Percentiles rank a stretch among this genome's conserved stretches.
Conservation (phyloP, 768 basidiomycete species). For the Tricholoma saponaceum region DNA sequence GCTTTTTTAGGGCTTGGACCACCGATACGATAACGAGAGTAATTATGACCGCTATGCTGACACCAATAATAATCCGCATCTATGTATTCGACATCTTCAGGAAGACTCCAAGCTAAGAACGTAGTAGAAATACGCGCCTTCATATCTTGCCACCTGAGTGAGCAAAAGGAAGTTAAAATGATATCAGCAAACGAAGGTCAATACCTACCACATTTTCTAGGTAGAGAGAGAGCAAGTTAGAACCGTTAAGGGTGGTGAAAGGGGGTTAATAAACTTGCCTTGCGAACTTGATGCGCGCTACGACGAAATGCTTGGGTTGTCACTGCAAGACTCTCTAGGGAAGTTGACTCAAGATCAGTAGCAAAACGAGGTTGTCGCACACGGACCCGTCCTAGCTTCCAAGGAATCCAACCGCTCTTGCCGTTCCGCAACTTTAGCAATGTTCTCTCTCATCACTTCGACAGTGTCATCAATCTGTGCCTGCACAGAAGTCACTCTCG, state of each 20-base stretch:
- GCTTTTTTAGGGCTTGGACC: slow-evolving; percentile 55
- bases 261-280: slow-evolving; percentile 46
- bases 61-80: slow-evolving; percentile 96
- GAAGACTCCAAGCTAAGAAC: neutral
- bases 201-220: slow-evolving; percentile 84
- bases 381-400: slow-evolving; percentile 95
- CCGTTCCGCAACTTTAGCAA: slow-evolving; percentile 86
- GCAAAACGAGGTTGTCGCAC: neutral
- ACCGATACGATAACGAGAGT: slow-evolving; percentile 92
- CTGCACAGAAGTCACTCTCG: slow-evolving; percentile 67
- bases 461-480: slow-evolving; percentile 94
- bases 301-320: slow-evolving; percentile 96
- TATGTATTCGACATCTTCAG: slow-evolving; percentile 22
- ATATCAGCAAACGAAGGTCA: neutral
- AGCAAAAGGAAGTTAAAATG: slow-evolving; percentile 1
- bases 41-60: slow-evolving; percentile 81
- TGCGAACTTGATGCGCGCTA: slow-evolving; percentile 93
- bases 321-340: slow-evolving; percentile 84
- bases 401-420: slow-evolving; percentile 88
- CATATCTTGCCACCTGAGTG: slow-evolving; percentile 90
- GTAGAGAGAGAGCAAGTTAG: neutral
- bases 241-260: neutral
- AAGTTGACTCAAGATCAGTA: slow-evolving; percentile 11
- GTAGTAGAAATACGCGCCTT: slow-evolving; percentile 49
- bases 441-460: slow-evolving; percentile 95